These are phyloP conservation scores for Hypoxylon sp. DNA, from an alignment of 2,329 filamentous ascomycete species.

Conservation along the genomic window DNA sequence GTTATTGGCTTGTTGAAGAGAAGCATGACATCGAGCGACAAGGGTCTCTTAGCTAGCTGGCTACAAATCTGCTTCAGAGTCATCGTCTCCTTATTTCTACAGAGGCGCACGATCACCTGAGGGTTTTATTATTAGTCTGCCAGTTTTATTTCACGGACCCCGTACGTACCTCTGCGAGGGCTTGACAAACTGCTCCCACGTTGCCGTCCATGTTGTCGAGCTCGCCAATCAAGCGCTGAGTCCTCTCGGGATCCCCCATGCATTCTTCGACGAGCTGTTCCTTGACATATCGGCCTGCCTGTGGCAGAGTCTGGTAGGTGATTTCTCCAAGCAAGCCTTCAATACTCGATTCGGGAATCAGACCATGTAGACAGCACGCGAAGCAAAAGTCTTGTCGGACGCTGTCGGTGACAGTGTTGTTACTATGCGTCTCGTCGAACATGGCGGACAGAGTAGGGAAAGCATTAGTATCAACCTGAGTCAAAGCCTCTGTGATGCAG, in stretches of 20 bases:
- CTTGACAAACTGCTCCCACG: constrained; percentile 82
- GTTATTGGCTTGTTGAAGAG: constrained; percentile 75
- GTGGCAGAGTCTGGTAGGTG: constrained; percentile 79
- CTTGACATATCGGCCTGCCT: constrained; percentile 77
- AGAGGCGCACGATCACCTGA: constrained; percentile 73
- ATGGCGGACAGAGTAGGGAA: constrained; percentile 69
- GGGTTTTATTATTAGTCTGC: constrained; percentile 2
- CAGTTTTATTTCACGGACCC: not conserved
- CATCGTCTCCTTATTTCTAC: constrained; percentile 78
- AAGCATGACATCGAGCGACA: constrained; percentile 76
- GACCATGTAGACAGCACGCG: constrained; percentile 83
- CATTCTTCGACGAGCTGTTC: constrained; percentile 82
- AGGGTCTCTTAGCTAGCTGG: constrained; percentile 74
- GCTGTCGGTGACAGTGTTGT: constrained; percentile 64
- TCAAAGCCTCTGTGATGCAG: constrained; percentile 74
- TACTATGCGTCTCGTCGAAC: constrained; percentile 66
- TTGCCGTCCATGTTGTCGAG: constrained; percentile 93
- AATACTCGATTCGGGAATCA: constrained; percentile 82
- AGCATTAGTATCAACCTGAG: constrained; percentile 81
- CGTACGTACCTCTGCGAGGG: constrained; percentile 70
- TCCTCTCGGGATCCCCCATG: constrained; percentile 75
- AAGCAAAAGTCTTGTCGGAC: constrained; percentile 81
- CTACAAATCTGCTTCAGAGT: constrained; percentile 78
- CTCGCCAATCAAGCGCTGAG: constrained; percentile 79
- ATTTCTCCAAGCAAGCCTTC: constrained; percentile 84